phyloP scores from a whole-genome alignment of 306 rosid species.

The Ziziphus jujuba region DNA sequence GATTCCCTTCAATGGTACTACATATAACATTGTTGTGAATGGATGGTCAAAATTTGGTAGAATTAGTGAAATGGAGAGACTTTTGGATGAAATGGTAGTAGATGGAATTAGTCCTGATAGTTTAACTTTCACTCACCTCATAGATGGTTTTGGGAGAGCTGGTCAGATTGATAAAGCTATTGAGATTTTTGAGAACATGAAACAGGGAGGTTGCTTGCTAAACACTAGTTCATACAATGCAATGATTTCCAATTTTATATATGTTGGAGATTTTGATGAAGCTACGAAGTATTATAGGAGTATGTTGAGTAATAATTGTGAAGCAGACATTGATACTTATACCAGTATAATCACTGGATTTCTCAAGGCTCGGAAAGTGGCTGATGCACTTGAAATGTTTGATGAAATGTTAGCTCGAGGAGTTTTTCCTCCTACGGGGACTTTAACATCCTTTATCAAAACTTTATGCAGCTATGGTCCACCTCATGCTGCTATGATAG shows the following conservation, averaged over 20 bases:
- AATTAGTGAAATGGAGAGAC: slow-evolving; percentile 55
- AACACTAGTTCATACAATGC: slow-evolving; percentile 56
- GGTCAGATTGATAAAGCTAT: slow-evolving; percentile 58
- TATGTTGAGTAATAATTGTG: slow-evolving; percentile 54
- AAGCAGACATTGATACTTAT: slow-evolving; percentile 61
- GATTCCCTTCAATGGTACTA: slow-evolving; percentile 35
- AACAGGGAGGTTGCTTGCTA: slow-evolving; percentile 41
- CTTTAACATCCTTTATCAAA: slow-evolving; percentile 58
- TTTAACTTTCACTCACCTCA: slow-evolving; percentile 41
- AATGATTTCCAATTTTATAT: slow-evolving; percentile 64
- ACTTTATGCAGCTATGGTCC: slow-evolving; percentile 86
- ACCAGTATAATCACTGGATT: slow-evolving; percentile 53
- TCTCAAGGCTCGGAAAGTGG: slow-evolving; percentile 65
- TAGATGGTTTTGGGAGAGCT: slow-evolving; percentile 81
- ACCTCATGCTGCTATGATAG: slow-evolving; percentile 77
- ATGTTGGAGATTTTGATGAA: slow-evolving; percentile 48
- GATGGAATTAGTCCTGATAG: slow-evolving; percentile 60
- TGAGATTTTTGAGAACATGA: slow-evolving; percentile 54
- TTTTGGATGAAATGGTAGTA: slow-evolving; percentile 54
- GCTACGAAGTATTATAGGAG: slow-evolving; percentile 52
- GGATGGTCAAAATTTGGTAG: slow-evolving; percentile 78
- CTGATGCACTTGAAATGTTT: slow-evolving; percentile 75
- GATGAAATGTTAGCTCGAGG: slow-evolving; percentile 75
- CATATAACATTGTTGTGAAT: slow-evolving; percentile 54
- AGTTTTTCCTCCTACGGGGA: slow-evolving; percentile 60